Evolutionary conservation across 1,284 basidiomycete genomes (phyloP).

Genomic region (Apiotrichum mycotoxinovorans): DNA sequence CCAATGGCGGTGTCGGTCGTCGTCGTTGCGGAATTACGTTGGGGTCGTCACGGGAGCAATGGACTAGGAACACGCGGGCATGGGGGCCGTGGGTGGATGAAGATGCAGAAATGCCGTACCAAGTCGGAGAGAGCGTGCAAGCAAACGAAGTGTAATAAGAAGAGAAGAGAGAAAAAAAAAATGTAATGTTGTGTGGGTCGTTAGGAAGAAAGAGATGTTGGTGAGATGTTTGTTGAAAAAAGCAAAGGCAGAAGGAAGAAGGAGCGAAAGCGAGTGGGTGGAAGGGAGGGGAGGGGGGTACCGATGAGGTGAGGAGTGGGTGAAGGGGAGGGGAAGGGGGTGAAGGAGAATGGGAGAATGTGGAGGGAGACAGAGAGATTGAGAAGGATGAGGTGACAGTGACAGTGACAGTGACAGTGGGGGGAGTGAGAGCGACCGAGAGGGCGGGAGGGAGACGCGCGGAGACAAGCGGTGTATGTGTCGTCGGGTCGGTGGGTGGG

Average conservation of each 20-base stretch:
- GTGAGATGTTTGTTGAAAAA: not conserved
- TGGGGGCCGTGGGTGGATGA: not conserved
- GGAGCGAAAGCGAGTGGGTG: not conserved
- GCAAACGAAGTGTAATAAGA: not conserved
- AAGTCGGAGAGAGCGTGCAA: not conserved
- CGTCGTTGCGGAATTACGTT: conserved; percentile 7
- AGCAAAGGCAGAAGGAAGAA: not conserved
- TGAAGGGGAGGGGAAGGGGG: too few species aligned
- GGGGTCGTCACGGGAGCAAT: conserved; percentile 10
- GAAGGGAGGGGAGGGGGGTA: too few species aligned
- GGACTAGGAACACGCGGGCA: conserved; percentile 11
- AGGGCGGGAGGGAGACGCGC: too few species aligned
- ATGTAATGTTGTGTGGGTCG: not conserved
- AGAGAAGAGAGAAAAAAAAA: not conserved
- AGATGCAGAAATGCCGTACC: not conserved
- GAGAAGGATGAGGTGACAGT: too few species aligned
- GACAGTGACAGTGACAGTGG: too few species aligned
- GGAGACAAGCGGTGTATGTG: too few species aligned
- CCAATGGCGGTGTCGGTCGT: not conserved
- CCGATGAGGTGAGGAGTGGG: too few species aligned
- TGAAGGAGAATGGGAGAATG: too few species aligned
- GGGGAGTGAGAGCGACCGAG: too few species aligned
- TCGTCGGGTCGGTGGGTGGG: too few species aligned
- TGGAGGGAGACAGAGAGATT: too few species aligned
- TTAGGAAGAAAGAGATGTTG: not conserved